These are phyloP conservation scores for Angomonas ambiguus DNA, from an alignment of 208 protist species.

Conservation along the genomic window DNA sequence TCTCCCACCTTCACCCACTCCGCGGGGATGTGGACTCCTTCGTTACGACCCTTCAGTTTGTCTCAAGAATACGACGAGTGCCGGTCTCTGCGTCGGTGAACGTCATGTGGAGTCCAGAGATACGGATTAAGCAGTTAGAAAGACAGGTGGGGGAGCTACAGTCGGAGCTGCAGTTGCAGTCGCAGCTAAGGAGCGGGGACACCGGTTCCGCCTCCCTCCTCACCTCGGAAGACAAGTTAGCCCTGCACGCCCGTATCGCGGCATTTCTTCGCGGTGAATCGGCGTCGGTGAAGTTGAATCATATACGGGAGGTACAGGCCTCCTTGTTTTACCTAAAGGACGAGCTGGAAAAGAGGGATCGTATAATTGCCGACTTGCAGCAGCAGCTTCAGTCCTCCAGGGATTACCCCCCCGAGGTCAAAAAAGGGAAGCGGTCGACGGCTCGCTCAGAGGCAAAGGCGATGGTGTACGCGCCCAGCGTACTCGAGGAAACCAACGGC, in stretches of 20 bases:
- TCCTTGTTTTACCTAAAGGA: slow-evolving; percentile 72
- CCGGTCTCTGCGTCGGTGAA: slow-evolving; percentile 62
- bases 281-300: slow-evolving; percentile 55
- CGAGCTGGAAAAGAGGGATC: slow-evolving; percentile 31
- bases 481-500: slow-evolving; percentile 28
- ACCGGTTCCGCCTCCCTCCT: neutral
- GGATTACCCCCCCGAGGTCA: neutral
- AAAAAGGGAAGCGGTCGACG: slow-evolving; percentile 1
- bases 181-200: slow-evolving; percentile 1
- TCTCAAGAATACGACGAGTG: slow-evolving; percentile 82
- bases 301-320: slow-evolving; percentile 81
- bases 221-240: slow-evolving; percentile 57
- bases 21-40: slow-evolving; percentile 55
- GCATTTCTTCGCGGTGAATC: slow-evolving; percentile 61
- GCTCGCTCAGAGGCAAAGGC: neutral
- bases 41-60: slow-evolving; percentile 88
- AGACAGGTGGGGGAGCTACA: slow-evolving; percentile 81
- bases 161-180: slow-evolving; percentile 77
- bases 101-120: slow-evolving; percentile 53
- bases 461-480: slow-evolving; percentile 16
- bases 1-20: slow-evolving; percentile 83
- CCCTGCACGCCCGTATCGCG: slow-evolving; percentile 46
- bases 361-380: slow-evolving; percentile 22
- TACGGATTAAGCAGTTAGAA: slow-evolving; percentile 67
- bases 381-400: slow-evolving; percentile 17